These are phyloP conservation scores for Hericium rajendrae DNA, from an alignment of 768 basidiomycete genomes.

Conservation along the genomic window DNA sequence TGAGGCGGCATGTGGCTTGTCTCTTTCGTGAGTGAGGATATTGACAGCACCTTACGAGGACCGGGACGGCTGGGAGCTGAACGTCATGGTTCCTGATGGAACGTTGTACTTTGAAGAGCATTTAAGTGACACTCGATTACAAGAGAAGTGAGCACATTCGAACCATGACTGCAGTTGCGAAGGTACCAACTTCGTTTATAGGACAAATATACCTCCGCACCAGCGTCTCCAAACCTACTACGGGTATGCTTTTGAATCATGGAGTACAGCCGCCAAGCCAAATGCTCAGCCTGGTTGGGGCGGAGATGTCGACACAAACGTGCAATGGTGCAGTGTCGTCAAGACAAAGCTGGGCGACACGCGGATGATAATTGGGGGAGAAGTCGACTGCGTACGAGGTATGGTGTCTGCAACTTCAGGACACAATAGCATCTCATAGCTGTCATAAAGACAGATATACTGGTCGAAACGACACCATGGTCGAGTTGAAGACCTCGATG, in stretches of 20 bases:
- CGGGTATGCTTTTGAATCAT: slow-evolving; percentile 87
- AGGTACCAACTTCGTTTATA: slow-evolving; percentile 19
- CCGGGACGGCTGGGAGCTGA: slow-evolving; percentile 70
- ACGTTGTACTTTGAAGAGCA: slow-evolving; percentile 74
- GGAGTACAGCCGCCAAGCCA: slow-evolving; percentile 47
- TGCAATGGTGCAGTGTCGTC: slow-evolving; percentile 86
- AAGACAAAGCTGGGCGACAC: slow-evolving; percentile 73
- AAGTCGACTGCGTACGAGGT: slow-evolving; percentile 87
- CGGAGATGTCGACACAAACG: slow-evolving; percentile 77
- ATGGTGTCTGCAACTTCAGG: slow-evolving; percentile 7
- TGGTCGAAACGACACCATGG: slow-evolving; percentile 55
- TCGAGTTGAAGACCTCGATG: slow-evolving; percentile 85
- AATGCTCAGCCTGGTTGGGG: slow-evolving; percentile 46
- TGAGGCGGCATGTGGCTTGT: slow-evolving; percentile 8
- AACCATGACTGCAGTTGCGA: neutral
- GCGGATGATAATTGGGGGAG: slow-evolving; percentile 74
- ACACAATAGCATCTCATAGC: neutral
- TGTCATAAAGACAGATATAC: slow-evolving; percentile 42
- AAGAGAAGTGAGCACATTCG: slow-evolving; percentile 46
- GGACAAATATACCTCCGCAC: slow-evolving; percentile 55
- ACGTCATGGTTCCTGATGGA: slow-evolving; percentile 67
- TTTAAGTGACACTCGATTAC: slow-evolving; percentile 43
- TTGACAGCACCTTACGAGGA: slow-evolving; percentile 78
- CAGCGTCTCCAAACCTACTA: slow-evolving; percentile 65
- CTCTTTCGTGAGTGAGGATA: slow-evolving; percentile 47